Evolutionary conservation across 306 rosid genomes (phyloP).

Genomic region (Cicer chorassanicum): DNA sequence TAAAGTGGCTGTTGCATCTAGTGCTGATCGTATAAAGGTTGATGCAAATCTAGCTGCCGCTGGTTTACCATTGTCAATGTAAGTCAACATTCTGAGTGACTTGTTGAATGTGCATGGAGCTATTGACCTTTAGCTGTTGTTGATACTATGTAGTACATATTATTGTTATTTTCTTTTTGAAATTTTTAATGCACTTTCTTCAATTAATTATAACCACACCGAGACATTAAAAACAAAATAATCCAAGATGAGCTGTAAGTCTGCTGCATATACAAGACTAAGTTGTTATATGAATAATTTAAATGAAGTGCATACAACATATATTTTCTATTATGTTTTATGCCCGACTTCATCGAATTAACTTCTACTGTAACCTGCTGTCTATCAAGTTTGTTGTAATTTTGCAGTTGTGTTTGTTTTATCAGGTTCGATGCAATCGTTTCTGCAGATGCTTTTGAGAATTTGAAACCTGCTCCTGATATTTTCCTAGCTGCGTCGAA

Average conservation of each 20-base stretch:
- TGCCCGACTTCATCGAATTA: conserved; percentile 32
- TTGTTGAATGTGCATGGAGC: conserved; percentile 37
- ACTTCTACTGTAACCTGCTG: conserved; percentile 12
- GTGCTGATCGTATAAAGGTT: conserved; percentile 98
- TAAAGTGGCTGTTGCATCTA: conserved; percentile 98
- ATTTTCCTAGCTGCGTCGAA: conserved; percentile 90
- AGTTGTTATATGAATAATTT: conserved; percentile 15
- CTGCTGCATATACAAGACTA: conserved; percentile 19
- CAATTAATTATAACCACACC: conserved; percentile 8
- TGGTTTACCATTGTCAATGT: conserved; percentile 83
- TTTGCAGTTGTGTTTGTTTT: conserved; percentile 41
- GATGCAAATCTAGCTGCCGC: conserved; percentile 96
- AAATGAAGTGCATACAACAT: conserved; percentile 16
- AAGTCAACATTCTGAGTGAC: conserved; percentile 49
- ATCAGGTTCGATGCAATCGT: conserved; percentile 93
- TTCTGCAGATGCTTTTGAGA: conserved; percentile 98
- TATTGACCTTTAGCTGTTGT: conserved; percentile 32
- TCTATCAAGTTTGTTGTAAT: conserved; percentile 30
- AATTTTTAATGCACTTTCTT: background rate
- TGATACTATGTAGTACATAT: background rate
- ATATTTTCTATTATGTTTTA: conserved; percentile 15
- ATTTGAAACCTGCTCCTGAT: conserved; percentile 97
- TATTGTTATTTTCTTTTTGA: background rate
- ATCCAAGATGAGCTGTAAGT: conserved; percentile 35
- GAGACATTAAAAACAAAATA: conserved; percentile 32